Percentiles rank a stretch among this genome's conserved stretches.
Conservation (phyloP, 768 basidiomycete genomes). For the Punctularia strigosozonata region DNA sequence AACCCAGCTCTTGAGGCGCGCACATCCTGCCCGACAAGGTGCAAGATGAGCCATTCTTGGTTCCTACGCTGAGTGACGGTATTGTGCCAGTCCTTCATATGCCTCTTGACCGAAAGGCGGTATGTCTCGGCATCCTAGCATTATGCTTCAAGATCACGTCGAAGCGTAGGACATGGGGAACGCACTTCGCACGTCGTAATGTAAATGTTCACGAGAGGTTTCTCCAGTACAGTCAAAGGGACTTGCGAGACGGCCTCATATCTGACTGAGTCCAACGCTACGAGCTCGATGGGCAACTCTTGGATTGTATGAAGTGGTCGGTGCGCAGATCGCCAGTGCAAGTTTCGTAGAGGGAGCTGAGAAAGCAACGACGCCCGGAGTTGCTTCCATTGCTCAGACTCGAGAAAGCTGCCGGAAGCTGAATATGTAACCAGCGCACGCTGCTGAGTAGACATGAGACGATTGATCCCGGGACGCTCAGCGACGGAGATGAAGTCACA, state of each 20-base stretch:
- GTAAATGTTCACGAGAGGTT: constrained; percentile 78
- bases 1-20: constrained; percentile 49
- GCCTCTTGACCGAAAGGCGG: constrained; percentile 62
- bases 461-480: too few species aligned
- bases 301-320: constrained; percentile 79
- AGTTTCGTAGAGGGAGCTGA: constrained; percentile 75
- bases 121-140: constrained; percentile 62
- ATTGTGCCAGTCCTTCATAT: constrained; percentile 89
- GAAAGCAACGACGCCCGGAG: constrained; percentile 50
- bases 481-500: too few species aligned
- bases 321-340: constrained; percentile 84
- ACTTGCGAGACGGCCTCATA: constrained; percentile 71
- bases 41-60: constrained; percentile 90
- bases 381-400: constrained; percentile 66
- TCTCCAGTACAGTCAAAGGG: constrained; percentile 69
- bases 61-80: constrained; percentile 55
- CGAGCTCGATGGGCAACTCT: constrained; percentile 68
- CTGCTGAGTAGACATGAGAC: constrained; percentile 28
- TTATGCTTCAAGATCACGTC: constrained; percentile 7
- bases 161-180: constrained; percentile 4
- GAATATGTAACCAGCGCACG: constrained; percentile 61
- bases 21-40: constrained; percentile 67
- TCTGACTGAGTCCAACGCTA: constrained; percentile 52
- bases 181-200: constrained; percentile 83
- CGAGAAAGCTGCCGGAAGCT: constrained; percentile 47